Conservation (phyloP, 2,329 filamentous ascomycete genomes). For the Diaporthe sp. region DNA sequence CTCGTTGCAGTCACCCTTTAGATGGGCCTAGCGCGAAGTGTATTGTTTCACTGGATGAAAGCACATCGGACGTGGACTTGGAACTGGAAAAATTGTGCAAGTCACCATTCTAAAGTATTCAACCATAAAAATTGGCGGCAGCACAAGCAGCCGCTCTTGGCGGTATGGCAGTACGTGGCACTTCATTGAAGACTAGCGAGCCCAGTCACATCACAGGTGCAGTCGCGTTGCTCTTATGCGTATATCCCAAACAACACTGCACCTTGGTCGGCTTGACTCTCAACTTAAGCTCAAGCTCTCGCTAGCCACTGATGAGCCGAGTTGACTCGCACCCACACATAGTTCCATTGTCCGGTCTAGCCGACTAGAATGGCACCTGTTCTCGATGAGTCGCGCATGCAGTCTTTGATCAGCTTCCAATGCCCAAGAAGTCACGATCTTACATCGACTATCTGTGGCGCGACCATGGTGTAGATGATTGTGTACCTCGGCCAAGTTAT, state of each 20-base stretch:
- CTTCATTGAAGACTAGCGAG: neutral
- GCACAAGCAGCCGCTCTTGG: too few relatives aligned
- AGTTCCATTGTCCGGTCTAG: neutral
- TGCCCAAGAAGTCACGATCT: neutral
- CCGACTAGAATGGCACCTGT: neutral
- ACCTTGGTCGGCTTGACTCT: neutral
- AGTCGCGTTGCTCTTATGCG: neutral
- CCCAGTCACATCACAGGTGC: neutral
- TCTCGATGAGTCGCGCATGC: neutral
- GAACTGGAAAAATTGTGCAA: neutral
- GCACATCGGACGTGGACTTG: neutral
- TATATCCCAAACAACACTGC: neutral
- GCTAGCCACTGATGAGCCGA: neutral
- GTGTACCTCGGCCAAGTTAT: neutral
- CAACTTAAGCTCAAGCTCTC: slow-evolving; percentile 19
- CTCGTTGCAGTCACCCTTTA: neutral
- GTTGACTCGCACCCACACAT: slow-evolving; percentile 7
- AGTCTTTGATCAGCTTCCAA: neutral
- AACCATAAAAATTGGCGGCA: neutral
- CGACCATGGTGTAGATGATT: neutral
- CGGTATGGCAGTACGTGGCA: neutral
- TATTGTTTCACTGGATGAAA: neutral
- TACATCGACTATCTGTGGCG: neutral
- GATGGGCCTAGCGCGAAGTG: neutral
- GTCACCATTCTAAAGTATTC: neutral